Evolutionary conservation across 768 basidiomycete species (phyloP).

Genomic region (Rhizopogon salebrosus): DNA sequence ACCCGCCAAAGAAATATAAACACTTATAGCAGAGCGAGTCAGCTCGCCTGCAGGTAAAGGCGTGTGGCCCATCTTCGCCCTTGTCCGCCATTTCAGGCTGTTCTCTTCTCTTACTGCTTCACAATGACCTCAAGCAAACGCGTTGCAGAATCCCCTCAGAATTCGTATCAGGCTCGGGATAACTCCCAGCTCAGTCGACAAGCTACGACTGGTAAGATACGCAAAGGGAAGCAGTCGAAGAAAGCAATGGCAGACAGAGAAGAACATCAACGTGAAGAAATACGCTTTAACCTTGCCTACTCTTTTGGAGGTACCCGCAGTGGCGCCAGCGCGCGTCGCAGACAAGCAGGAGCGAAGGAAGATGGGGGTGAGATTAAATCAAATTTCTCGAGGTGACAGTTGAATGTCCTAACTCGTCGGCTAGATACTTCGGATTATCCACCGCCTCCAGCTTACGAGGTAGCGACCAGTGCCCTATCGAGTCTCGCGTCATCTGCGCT

Average conservation of each 20-base stretch:
- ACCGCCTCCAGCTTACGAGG: slow-evolving; percentile 74
- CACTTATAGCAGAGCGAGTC: slow-evolving; percentile 25
- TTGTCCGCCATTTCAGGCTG: slow-evolving; percentile 28
- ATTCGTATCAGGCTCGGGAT: slow-evolving; percentile 56
- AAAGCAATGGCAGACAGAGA: slow-evolving; percentile 34
- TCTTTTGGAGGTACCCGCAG: slow-evolving; percentile 24
- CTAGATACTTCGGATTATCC: slow-evolving; percentile 47
- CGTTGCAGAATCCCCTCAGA: slow-evolving; percentile 26
- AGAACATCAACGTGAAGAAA: slow-evolving; percentile 39
- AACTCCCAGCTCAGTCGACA: slow-evolving; percentile 50
- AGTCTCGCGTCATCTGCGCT: slow-evolving; percentile 25
- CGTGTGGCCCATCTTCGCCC: slow-evolving; percentile 33
- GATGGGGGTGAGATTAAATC: slow-evolving; percentile 23
- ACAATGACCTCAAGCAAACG: slow-evolving; percentile 31
- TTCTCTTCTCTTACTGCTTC: slow-evolving; percentile 27
- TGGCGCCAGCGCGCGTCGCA: slow-evolving; percentile 18
- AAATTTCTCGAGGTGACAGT: background rate
- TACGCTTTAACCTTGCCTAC: slow-evolving; percentile 27
- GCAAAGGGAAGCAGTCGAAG: slow-evolving; percentile 34
- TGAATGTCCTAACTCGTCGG: slow-evolving; percentile 24
- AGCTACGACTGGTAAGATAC: slow-evolving; percentile 35
- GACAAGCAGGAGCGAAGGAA: slow-evolving; percentile 22
- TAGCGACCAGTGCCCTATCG: slow-evolving; percentile 44
- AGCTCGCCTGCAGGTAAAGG: slow-evolving; percentile 30
- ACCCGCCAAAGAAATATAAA: slow-evolving; percentile 24